These are phyloP conservation scores for Phycomyces nitens DNA, from an alignment of 192 early-diverging fungal species.

Conservation along the genomic window DNA sequence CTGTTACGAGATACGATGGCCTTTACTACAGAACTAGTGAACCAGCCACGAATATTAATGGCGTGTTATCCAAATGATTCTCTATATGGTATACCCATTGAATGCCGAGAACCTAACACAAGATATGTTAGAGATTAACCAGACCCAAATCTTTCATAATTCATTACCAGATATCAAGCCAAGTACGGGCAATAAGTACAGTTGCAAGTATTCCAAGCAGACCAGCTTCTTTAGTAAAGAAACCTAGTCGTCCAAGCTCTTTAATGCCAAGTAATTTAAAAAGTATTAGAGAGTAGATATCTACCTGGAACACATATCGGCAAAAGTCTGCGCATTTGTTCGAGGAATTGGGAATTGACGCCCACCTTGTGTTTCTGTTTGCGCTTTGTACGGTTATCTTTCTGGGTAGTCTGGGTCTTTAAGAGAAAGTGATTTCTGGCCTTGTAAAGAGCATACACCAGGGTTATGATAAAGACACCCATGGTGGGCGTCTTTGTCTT, in stretches of 20 bases:
- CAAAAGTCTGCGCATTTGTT: conserved; percentile 51
- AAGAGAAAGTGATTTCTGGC: conserved; percentile 1
- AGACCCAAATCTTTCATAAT: not conserved
- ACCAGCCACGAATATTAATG: conserved; percentile 6
- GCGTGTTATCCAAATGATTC: not conserved
- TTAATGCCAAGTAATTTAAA: not conserved
- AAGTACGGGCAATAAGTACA: conserved; percentile 56
- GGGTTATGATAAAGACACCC: conserved; percentile 1
- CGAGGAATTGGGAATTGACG: conserved; percentile 53
- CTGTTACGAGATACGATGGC: conserved; percentile 67
- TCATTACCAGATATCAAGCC: conserved; percentile 53
- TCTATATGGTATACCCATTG: conserved; percentile 35
- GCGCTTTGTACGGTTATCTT: not conserved
- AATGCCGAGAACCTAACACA: conserved; percentile 47
- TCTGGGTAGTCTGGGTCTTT: not conserved
- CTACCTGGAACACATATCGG: conserved; percentile 58
- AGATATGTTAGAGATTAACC: not conserved
- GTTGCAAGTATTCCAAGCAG: conserved; percentile 44
- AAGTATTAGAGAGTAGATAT: not conserved
- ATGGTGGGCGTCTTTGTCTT: conserved; percentile 2
- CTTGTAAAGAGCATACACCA: conserved; percentile 17
- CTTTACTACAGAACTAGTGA: conserved; percentile 68
- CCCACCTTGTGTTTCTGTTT: conserved; percentile 38
- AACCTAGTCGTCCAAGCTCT: conserved; percentile 18
- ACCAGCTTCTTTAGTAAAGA: conserved; percentile 46